phyloP scores from a whole-genome alignment of 129 eudicot genomes.

The Pseudognaphalium luteoalbum region DNA sequence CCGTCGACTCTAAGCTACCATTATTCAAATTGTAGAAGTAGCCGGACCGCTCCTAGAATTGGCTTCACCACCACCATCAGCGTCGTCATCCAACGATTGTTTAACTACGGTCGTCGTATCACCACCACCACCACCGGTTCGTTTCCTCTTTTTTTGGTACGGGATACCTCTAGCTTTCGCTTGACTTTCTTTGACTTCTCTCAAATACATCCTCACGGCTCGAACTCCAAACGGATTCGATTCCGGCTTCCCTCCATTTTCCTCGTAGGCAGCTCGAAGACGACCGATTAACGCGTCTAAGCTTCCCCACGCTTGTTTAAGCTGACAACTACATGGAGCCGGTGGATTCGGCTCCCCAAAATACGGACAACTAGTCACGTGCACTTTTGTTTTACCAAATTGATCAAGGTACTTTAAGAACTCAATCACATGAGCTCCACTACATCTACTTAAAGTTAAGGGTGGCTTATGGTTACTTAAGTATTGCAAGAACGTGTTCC shows the following conservation, averaged over 20 bases:
- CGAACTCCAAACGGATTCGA: slow-evolving; percentile 69
- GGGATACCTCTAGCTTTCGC: slow-evolving; percentile 82
- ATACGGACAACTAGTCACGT: slow-evolving; percentile 57
- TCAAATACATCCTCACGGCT: slow-evolving; percentile 67
- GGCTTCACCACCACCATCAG: slow-evolving; percentile 24
- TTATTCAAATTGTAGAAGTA: slow-evolving; percentile 13
- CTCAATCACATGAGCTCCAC: slow-evolving; percentile 79
- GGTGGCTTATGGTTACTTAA: slow-evolving; percentile 72
- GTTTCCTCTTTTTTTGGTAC: slow-evolving; percentile 70
- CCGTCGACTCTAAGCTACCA: not conserved
- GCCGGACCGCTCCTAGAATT: slow-evolving; percentile 24
- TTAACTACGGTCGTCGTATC: not conserved
- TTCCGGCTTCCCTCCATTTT: slow-evolving; percentile 65
- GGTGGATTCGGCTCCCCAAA: slow-evolving; percentile 73
- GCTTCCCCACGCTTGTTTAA: slow-evolving; percentile 75
- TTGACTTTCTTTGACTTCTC: slow-evolving; percentile 75
- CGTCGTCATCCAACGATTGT: slow-evolving; percentile 29
- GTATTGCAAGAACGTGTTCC: slow-evolving; percentile 71
- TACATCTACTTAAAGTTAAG: slow-evolving; percentile 49
- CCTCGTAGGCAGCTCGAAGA: slow-evolving; percentile 68
- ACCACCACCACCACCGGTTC: slow-evolving; percentile 19
- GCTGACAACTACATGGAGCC: slow-evolving; percentile 60
- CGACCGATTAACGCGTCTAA: slow-evolving; percentile 69
- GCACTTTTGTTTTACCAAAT: slow-evolving; percentile 74
- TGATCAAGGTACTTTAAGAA: slow-evolving; percentile 70